Base-by-base conservation (phyloP, 177 flowering plant genomes). In the Vitis hybrid region DNA sequence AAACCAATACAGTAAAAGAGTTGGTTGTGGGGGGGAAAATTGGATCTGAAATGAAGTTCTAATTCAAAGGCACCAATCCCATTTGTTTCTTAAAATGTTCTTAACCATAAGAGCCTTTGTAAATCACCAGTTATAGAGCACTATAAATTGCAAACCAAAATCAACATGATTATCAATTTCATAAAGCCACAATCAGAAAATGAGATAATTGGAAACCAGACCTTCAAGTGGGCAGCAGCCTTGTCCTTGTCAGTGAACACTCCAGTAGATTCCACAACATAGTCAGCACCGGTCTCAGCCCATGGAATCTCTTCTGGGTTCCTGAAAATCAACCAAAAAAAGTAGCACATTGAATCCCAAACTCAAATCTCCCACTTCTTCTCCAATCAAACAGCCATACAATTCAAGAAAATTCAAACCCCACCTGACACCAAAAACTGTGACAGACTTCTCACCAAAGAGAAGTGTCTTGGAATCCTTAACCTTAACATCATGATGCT, bases 161-260 rank as follows among this genome's bases (percentile, higher is more conserved):
- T n/a, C 50, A 55, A 13, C 58, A 28, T 5, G 11, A 63, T 9
- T 17, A 54, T 51, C 13, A 15, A 63, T 28, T 22, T 62, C 20
- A 15, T 33, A 69, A 69, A 24, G 50, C 18, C 22, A 31, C 7
- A 56, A 28, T 2, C 22, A 18, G 11, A 57, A 66, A 67, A 2
- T 11, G 14, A 44, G 19, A n/a, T 9, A 9, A 60, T 28, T 47
- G 50, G 3, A 58, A 8, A 63, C 53, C 68, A 61, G 18, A 90
- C 94, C 94, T 90, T 88, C 86, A 90, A 80, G 71, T 90, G 95
- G 24, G 90, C 90, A 71, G 95, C 90, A 49, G 95, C 95, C 78
- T 89, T 90, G 68, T 81, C 92, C 81, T 90, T 88, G 84, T 90
- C 92, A 14, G 95, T 90, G 82, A 90, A 90, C 57, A 90, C 95